Evolutionary conservation across 78 protist genomes (phyloP).

Genomic region (Cyanophora paradoxa): DNA sequence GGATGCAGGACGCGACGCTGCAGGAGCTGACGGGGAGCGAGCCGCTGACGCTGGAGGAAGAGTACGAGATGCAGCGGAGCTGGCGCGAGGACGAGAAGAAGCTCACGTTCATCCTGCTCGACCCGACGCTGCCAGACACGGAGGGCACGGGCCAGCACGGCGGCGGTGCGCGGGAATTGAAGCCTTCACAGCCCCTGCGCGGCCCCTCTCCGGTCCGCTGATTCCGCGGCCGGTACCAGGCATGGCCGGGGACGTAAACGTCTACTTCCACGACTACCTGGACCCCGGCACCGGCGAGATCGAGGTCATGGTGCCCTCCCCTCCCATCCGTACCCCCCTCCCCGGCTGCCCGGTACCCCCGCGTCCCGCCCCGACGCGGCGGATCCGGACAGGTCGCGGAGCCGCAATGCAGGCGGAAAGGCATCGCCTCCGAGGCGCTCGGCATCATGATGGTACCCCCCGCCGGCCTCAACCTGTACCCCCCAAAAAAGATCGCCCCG

Average conservation of each 20-base stretch:
- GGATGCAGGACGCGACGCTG: slow-evolving; percentile 71
- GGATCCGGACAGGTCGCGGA: no score
- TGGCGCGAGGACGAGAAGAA: slow-evolving; percentile 69
- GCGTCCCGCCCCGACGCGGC: no score
- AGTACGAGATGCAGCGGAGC: slow-evolving; percentile 69
- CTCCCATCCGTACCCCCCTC: no score
- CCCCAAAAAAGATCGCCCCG: no score
- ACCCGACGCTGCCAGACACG: neutral
- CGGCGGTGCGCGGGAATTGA: neutral
- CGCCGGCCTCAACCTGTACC: no score
- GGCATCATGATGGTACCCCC: slow-evolving; percentile 51
- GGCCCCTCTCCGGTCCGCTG: neutral
- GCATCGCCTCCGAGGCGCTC: slow-evolving; percentile 51
- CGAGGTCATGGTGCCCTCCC: slow-evolving; percentile 71
- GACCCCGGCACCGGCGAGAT: slow-evolving; percentile 46
- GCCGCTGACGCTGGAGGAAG: slow-evolving; percentile 69
- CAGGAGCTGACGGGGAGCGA: slow-evolving; percentile 48
- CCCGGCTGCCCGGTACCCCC: no score
- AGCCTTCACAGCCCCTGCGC: no score
- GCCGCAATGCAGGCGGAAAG: slow-evolving; percentile 40
- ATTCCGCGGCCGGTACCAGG: neutral
- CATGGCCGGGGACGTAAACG: slow-evolving; percentile 83
- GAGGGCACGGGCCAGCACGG: slow-evolving; percentile 5
- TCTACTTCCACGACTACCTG: slow-evolving; percentile 51
- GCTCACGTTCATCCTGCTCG: slow-evolving; percentile 36